Evolutionary conservation across 352 stramenopile genomes (phyloP).

Genomic region (Poterioochromonas sp.): DNA sequence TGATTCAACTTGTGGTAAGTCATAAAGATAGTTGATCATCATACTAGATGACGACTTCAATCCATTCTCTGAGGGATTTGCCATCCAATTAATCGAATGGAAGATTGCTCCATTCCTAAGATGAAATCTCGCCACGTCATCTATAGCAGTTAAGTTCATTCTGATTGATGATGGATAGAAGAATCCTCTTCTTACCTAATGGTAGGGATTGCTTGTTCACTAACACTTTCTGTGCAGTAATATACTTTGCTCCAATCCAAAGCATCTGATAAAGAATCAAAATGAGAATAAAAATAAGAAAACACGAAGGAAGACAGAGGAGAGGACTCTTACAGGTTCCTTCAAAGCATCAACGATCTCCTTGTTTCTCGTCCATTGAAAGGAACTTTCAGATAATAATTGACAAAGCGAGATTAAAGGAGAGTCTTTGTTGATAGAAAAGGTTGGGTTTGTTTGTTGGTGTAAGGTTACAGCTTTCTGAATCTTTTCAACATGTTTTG

Average conservation of each 20-base stretch:
- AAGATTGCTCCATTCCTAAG: constrained; percentile 32
- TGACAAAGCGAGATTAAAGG: no score
- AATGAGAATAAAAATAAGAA: constrained; percentile 8
- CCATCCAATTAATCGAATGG: constrained; percentile 27
- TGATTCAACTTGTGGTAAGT: no score
- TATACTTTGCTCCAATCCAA: neutral
- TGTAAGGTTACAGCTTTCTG: neutral
- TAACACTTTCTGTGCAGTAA: neutral
- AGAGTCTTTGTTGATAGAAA: no score
- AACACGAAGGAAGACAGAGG: no score
- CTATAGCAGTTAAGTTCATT: no score
- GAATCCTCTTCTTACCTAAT: no score
- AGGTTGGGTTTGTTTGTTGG: no score
- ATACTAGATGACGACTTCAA: constrained; percentile 16
- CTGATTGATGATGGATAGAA: no score
- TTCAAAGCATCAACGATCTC: no score
- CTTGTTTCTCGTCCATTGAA: no score
- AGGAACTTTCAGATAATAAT: no score
- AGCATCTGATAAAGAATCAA: neutral
- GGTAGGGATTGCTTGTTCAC: neutral
- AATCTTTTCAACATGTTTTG: neutral
- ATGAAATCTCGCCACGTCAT: constrained; percentile 34
- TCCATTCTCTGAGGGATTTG: constrained; percentile 22
- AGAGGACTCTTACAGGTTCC: no score
- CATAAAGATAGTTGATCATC: constrained; percentile 38